Conservation (phyloP, 2,329 filamentous ascomycete genomes). For the Lasiodiplodia sp. region DNA sequence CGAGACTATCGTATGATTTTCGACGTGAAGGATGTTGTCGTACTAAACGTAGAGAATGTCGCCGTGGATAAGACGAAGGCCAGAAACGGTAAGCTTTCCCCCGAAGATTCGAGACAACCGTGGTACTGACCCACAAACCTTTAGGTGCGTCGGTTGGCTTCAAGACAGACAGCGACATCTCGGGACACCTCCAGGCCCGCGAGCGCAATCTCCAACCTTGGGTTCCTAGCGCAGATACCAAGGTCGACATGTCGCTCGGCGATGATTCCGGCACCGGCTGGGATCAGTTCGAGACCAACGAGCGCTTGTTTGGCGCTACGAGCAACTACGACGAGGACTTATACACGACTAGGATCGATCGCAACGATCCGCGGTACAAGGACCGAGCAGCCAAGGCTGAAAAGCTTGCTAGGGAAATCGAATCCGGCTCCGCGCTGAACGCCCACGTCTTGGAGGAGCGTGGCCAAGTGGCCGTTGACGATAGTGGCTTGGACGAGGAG, state of each 20-base stretch:
- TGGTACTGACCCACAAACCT: constrained; percentile 21
- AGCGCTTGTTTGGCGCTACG: constrained; percentile 83
- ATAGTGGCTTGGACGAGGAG: constrained; percentile 81
- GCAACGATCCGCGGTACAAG: constrained; percentile 80
- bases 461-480: constrained; percentile 69
- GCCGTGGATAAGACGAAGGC: constrained; percentile 59
- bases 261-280: constrained; percentile 68
- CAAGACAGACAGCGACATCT: constrained; percentile 88
- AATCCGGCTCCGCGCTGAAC: constrained; percentile 75
- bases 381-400: constrained; percentile 83
- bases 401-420: constrained; percentile 87
- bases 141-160: constrained; percentile 74
- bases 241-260: constrained; percentile 70
- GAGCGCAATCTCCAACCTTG: constrained; percentile 84
- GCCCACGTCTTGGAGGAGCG: constrained; percentile 91
- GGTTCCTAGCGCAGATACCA: constrained; percentile 71
- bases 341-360: constrained; percentile 92
- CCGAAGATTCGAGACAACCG: background rate
- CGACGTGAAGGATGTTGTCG: constrained; percentile 66
- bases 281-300: constrained; percentile 95
- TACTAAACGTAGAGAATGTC: constrained; percentile 63
- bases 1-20: constrained; percentile 65
- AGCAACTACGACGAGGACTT: constrained; percentile 93
- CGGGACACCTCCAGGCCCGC: constrained; percentile 71
- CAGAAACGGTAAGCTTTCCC: constrained; percentile 63